Evolutionary conservation across 257 asterid genomes (phyloP).

Genomic region (Rauvolfia tetraphylla): DNA sequence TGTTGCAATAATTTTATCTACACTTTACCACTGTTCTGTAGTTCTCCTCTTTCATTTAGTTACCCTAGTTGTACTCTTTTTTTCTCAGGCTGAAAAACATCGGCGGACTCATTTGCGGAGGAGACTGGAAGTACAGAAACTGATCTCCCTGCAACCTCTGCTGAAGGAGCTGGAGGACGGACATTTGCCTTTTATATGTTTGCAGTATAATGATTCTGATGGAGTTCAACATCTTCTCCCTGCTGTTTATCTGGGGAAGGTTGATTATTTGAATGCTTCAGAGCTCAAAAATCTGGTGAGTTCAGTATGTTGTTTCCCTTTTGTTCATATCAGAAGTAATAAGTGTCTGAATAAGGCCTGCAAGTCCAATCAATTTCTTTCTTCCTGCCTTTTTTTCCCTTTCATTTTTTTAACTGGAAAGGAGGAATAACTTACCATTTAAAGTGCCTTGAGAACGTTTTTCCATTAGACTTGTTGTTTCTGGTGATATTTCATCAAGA

Average conservation of each 20-base stretch:
- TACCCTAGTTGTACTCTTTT: slow-evolving; percentile 17
- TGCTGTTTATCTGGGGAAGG: slow-evolving; percentile 84
- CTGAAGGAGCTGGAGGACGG: slow-evolving; percentile 72
- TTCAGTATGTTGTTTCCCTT: neutral
- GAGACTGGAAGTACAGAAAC: slow-evolving; percentile 79
- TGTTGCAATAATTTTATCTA: slow-evolving; percentile 1
- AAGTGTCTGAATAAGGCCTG: neutral
- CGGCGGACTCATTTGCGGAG: slow-evolving; percentile 63
- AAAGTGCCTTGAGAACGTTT: neutral
- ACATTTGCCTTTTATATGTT: slow-evolving; percentile 74
- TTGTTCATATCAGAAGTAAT: neutral
- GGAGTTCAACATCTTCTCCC: slow-evolving; percentile 81
- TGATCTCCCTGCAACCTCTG: slow-evolving; percentile 62
- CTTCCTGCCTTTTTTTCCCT: neutral
- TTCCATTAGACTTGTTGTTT: neutral
- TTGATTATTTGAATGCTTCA: slow-evolving; percentile 63
- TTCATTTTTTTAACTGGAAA: neutral
- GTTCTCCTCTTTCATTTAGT: slow-evolving; percentile 10
- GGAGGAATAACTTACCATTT: neutral
- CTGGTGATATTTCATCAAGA: slow-evolving; percentile 4
- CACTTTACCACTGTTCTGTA: neutral
- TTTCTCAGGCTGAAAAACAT: slow-evolving; percentile 73
- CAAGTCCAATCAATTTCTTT: neutral
- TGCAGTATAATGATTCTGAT: slow-evolving; percentile 64
- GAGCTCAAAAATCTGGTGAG: slow-evolving; percentile 67